phyloP scores from a whole-genome alignment of 495 filamentous ascomycete species.

The Pyrenula aspistea region DNA sequence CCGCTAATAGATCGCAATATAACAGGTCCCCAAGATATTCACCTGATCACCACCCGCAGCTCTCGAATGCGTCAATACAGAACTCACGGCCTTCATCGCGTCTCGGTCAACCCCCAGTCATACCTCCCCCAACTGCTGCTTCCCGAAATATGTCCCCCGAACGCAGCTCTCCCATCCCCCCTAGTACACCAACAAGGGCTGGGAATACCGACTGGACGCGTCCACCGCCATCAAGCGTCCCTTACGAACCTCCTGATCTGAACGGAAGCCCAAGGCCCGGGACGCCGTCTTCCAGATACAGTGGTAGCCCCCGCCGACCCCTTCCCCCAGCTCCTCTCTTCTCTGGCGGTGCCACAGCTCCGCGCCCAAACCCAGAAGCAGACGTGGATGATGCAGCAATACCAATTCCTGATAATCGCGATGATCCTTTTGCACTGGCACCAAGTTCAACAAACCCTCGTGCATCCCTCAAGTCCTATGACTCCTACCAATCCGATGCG shows the following conservation, averaged over 20 bases:
- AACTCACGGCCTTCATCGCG: conserved; percentile 41
- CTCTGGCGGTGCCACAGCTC: conserved; percentile 26
- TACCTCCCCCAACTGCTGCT: conserved; percentile 42
- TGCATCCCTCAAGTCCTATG: conserved; percentile 37
- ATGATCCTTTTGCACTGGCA: conserved; percentile 49
- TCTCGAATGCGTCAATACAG: conserved; percentile 3
- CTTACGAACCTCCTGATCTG: conserved; percentile 77
- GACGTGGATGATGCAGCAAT: conserved; percentile 42
- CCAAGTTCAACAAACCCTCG: conserved; percentile 19
- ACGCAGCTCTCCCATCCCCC: conserved; percentile 46
- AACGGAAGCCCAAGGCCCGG: conserved; percentile 86
- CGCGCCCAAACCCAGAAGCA: conserved; percentile 19
- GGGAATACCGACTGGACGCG: conserved; percentile 47
- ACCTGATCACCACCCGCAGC: conserved; percentile 19
- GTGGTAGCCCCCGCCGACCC: conserved; percentile 73
- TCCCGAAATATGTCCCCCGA: conserved; percentile 36
- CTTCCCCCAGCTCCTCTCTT: conserved; percentile 89
- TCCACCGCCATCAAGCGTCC: conserved; percentile 52
- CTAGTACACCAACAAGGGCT: conserved; percentile 62
- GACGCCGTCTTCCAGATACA: conserved; percentile 76
- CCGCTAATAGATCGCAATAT: conserved; percentile 11
- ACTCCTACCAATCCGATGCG: conserved; percentile 57
- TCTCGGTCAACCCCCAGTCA: conserved; percentile 37
- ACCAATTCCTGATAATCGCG: conserved; percentile 61
- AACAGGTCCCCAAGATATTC: conserved; percentile 19